These are phyloP conservation scores for Suillus brevipes DNA, from an alignment of 768 basidiomycete species.

Conservation along the genomic window DNA sequence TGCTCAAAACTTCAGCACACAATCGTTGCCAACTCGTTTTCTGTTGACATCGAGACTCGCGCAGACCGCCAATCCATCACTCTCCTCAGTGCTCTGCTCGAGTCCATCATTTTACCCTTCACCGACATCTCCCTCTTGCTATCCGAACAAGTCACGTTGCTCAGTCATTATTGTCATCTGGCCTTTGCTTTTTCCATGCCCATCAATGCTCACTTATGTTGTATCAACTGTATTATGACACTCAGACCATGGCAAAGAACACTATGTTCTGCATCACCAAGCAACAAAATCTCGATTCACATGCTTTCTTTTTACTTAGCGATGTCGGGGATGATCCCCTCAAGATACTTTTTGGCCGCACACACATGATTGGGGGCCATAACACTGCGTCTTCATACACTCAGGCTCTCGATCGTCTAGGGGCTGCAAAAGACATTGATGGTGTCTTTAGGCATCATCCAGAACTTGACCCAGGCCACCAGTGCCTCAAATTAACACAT, in stretches of 20 bases:
- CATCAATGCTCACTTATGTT: background rate
- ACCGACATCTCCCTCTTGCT: background rate
- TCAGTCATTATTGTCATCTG: background rate
- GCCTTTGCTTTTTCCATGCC: background rate
- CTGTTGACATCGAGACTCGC: background rate
- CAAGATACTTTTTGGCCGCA: background rate
- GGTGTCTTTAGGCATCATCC: slow-evolving; percentile 20
- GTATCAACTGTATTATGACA: slow-evolving; percentile 15
- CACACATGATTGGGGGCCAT: background rate
- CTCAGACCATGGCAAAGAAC: slow-evolving; percentile 32
- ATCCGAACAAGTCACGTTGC: background rate
- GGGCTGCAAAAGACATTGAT: slow-evolving; percentile 24
- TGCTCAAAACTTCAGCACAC: no score
- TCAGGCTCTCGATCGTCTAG: background rate
- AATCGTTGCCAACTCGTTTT: background rate
- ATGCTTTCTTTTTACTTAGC: slow-evolving; percentile 20
- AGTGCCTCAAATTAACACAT: slow-evolving; percentile 11
- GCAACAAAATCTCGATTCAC: slow-evolving; percentile 19
- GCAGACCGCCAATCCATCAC: background rate
- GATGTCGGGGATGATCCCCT: slow-evolving; percentile 22
- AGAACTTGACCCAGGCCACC: slow-evolving; percentile 26
- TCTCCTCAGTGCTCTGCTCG: background rate
- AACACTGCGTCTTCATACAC: background rate
- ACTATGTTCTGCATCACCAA: slow-evolving; percentile 14
- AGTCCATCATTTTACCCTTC: background rate